Conservation (phyloP, 2,329 filamentous ascomycete genomes). For the Fusarium sp. region DNA sequence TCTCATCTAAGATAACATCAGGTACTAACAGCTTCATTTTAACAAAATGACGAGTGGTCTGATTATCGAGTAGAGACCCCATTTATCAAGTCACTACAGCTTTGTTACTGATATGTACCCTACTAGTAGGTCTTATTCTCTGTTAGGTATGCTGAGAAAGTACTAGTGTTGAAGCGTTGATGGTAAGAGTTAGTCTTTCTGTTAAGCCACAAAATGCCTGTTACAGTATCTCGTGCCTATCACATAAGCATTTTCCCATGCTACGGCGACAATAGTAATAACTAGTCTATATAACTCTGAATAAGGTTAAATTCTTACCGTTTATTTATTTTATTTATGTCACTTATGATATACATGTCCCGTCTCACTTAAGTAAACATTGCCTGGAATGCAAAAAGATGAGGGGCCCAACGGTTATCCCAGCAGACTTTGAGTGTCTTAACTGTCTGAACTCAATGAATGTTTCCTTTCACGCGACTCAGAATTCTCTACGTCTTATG, state of each 20-base stretch:
- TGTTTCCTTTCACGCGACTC: not conserved
- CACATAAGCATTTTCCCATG: too few species aligned
- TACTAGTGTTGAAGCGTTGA: accelerated
- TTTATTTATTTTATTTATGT: accelerated
- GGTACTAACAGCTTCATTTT: accelerated
- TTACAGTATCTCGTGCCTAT: not conserved
- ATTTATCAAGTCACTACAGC: accelerated
- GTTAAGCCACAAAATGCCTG: not conserved
- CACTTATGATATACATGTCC: not conserved
- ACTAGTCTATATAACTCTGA: accelerated
- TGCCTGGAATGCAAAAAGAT: not conserved
- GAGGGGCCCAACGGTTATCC: accelerated
- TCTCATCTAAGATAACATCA: accelerated
- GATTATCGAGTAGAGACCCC: accelerated
- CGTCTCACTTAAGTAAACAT: accelerated
- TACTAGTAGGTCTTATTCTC: too few species aligned
- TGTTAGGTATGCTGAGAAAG: too few species aligned
- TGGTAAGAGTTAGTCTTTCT: accelerated
- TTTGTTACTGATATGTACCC: too few species aligned
- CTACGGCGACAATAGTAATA: accelerated
- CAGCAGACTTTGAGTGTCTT: accelerated
- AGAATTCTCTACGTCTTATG: not conserved
- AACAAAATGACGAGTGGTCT: accelerated
- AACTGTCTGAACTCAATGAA: accelerated
- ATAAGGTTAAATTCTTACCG: accelerated